Conservation (phyloP, 2,329 filamentous ascomycete species). For the Botryotinia globosa region DNA sequence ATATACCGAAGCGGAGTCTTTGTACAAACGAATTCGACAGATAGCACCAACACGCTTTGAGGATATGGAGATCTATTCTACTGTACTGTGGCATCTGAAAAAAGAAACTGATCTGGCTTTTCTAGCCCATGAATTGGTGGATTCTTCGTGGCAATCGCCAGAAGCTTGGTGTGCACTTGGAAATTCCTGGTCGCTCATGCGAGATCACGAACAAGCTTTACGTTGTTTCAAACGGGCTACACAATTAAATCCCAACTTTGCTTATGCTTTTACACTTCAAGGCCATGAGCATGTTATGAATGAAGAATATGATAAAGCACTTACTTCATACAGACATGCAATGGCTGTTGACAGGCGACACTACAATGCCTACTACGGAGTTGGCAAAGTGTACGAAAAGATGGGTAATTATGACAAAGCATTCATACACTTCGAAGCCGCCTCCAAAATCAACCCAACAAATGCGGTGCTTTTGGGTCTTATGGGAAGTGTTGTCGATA, state of each 20-base stretch:
- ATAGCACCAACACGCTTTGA: conserved; percentile 79
- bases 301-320: conserved; percentile 94
- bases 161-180: conserved; percentile 95
- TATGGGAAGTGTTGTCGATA: conserved; percentile 86
- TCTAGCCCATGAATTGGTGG: conserved; percentile 84
- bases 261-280: conserved; percentile 93
- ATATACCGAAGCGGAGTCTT: conserved; percentile 83
- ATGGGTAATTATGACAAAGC: conserved; percentile 89
- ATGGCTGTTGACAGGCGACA: conserved; percentile 84
- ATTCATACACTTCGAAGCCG: conserved; percentile 85
- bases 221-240: conserved; percentile 93
- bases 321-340: conserved; percentile 80
- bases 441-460: conserved; percentile 85
- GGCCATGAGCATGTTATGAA: conserved; percentile 95
- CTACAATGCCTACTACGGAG: conserved; percentile 98
- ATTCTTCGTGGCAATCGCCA: conserved; percentile 82
- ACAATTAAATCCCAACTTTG: conserved; percentile 84
- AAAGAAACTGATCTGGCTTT: conserved; percentile 89
- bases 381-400: conserved; percentile 79
- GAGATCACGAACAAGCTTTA: conserved; percentile 91
- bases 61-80: conserved; percentile 98
- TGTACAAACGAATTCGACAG: conserved; percentile 75
- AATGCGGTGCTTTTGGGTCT: conserved; percentile 91
- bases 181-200: conserved; percentile 88
- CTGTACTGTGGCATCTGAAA: conserved; percentile 97